Conservation (phyloP, 306 rosid species). For the Betula pendula region DNA sequence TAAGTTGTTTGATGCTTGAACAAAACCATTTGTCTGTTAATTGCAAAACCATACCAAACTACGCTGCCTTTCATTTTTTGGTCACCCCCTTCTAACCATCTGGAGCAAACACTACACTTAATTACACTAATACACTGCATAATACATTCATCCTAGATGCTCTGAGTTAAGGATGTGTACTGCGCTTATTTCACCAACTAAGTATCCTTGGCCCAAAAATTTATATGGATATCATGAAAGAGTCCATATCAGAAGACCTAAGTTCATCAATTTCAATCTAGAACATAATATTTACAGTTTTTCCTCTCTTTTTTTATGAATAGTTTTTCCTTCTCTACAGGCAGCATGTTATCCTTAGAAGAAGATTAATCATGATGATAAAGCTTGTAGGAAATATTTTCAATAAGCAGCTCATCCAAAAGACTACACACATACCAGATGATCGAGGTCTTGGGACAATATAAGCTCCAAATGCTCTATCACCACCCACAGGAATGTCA, state of each 20-base stretch:
- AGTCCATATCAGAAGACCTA: not conserved
- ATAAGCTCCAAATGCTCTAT: constrained; percentile 88
- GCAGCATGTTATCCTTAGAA: not conserved
- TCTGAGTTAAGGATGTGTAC: not conserved
- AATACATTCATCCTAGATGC: not conserved
- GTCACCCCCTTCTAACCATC: not conserved
- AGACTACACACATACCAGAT: constrained; percentile 47
- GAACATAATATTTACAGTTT: not conserved
- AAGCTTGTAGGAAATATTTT: not conserved
- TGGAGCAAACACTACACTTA: not conserved
- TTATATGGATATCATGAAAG: not conserved
- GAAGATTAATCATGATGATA: not conserved
- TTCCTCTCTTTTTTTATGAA: too few relatives aligned
- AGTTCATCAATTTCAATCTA: not conserved
- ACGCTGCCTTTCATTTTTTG: not conserved
- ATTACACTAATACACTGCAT: not conserved
- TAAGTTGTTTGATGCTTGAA: not conserved
- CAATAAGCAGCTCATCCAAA: not conserved
- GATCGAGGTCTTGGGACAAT: constrained; percentile 67
- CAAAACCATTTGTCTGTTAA: not conserved
- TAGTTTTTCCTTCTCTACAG: too few relatives aligned
- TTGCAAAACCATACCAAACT: not conserved
- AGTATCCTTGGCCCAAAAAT: not conserved
- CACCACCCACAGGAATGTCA: constrained; percentile 63
- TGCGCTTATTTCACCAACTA: not conserved